phyloP scores from a whole-genome alignment of 495 filamentous ascomycete species.

The Acidomyces sp. region DNA sequence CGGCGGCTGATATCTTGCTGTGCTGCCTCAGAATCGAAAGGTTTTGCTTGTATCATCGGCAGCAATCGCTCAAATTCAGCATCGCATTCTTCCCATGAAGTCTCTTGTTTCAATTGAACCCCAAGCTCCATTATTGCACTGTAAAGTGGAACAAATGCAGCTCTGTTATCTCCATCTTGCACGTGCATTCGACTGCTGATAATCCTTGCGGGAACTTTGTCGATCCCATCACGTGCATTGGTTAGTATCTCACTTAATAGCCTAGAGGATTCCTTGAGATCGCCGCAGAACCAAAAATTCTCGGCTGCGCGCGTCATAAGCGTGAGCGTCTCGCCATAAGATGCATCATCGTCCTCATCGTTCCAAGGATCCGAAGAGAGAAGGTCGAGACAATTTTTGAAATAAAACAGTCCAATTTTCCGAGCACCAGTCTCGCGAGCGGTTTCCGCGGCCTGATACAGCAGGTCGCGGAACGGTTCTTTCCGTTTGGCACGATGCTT shows the following conservation, averaged over 20 bases:
- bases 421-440: conserved; percentile 69
- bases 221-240: conserved; percentile 51
- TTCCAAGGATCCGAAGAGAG: conserved; percentile 70
- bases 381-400: conserved; percentile 57
- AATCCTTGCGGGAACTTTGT: conserved; percentile 68
- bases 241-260: conserved; percentile 52
- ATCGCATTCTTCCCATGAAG: conserved; percentile 66
- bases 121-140: conserved; percentile 55
- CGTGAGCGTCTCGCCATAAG: conserved; percentile 71
- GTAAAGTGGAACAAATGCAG: conserved; percentile 54
- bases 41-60: conserved; percentile 42
- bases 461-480: conserved; percentile 52
- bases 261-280: conserved; percentile 47
- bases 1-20: conserved; percentile 32
- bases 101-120: conserved; percentile 46
- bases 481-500: conserved; percentile 45
- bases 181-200: conserved; percentile 62
- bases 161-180: conserved; percentile 54
- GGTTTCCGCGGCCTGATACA: conserved; percentile 62
- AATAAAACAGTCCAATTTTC: conserved; percentile 66
- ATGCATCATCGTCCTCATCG: conserved; percentile 48
- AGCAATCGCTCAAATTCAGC: conserved; percentile 49
- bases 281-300: conserved; percentile 61
- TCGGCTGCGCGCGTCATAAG: conserved; percentile 67
- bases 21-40: not conserved